Evolutionary conservation across 2,329 filamentous ascomycete species (phyloP), one percentile per base, ranked within the genome.

Genomic region (Xylaria digitata): DNA sequence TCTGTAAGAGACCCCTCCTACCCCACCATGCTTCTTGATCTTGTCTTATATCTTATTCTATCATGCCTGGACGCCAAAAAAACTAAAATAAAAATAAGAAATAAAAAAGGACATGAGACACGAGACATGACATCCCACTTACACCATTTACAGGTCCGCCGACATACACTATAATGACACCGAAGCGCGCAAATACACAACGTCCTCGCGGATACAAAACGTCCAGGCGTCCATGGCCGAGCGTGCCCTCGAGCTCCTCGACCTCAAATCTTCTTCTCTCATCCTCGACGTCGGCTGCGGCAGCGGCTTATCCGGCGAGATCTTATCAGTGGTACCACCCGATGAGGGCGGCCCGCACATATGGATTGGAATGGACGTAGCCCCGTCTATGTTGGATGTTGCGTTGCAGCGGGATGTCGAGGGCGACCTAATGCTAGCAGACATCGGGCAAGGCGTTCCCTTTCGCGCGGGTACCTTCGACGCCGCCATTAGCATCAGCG

Each of bases 221-320:
- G 97, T 99, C 74, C 96, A 99, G 80, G 92, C 94, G 0, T 88
- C 89, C 69, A 99, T 99, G 96, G 97, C 96, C 32, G 87, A 93
- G 73, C 92, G 96, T 63, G 96, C 96, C 40, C 92, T 99, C 70
- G 91, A 96, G 77, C 92, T 99, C 17, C 93, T 99, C 74, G 87
- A 93, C 77, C 90, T 99, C 50, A 82, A 86, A 49, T 82, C 85
- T 0, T 92, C 96, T 3, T 97, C 93, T 6, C 82, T 98, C 59
- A 94, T 99, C 77, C 92, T 99, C 77, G 96, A 99, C 78, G 83
- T 98, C n/a, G 96, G 96, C 78, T 98, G 96, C 80, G 96, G 96
- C 75, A 96, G 92, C 73, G 96, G 96, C 15, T 89, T 99, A 23
- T 97, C 93, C 0, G 96, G 96, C 77, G 94, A 97, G 79, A 97